A percentile compares a stretch with the other conserved stretches of the same genome.
Evolutionary conservation across 345 rosid genomes (phyloP).

Genomic region (Citrus australasica): DNA sequence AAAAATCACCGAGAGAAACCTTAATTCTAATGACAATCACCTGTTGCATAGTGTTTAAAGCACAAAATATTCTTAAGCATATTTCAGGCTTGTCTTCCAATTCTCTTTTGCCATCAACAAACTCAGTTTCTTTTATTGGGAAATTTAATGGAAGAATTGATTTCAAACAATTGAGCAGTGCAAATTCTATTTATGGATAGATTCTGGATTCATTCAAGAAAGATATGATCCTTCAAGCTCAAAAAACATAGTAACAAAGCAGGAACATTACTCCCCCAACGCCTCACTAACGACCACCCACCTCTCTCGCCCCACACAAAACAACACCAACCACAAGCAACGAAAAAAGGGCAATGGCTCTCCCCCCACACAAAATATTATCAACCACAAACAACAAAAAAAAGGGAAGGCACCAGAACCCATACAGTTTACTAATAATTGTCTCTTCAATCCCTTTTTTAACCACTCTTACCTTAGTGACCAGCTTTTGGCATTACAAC

Average conservation of each 20-base stretch:
- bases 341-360: not conserved
- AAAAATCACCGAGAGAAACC: conserved; percentile 9
- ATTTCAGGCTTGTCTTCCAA: not conserved
- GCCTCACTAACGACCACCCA: too few species aligned
- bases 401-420: not conserved
- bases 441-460: not conserved
- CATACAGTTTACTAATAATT: not conserved
- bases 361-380: too few species aligned
- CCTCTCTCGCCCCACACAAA: too few species aligned
- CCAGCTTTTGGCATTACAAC: not conserved
- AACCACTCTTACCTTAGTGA: not conserved
- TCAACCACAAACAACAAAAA: too few species aligned
- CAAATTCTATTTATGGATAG: not conserved
- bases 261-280: not conserved
- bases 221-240: not conserved
- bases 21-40: not conserved
- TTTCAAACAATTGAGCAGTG: not conserved
- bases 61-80: not conserved
- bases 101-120: not conserved
- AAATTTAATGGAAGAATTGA: not conserved
- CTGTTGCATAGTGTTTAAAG: not conserved
- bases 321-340: too few species aligned
- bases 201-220: not conserved
- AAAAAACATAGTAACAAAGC: not conserved
- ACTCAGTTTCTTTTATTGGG: not conserved